Evolutionary conservation across 352 stramenopile species (phyloP), one percentile per base, ranked within the genome.

Genomic region (Phytophthora nicotianae): DNA sequence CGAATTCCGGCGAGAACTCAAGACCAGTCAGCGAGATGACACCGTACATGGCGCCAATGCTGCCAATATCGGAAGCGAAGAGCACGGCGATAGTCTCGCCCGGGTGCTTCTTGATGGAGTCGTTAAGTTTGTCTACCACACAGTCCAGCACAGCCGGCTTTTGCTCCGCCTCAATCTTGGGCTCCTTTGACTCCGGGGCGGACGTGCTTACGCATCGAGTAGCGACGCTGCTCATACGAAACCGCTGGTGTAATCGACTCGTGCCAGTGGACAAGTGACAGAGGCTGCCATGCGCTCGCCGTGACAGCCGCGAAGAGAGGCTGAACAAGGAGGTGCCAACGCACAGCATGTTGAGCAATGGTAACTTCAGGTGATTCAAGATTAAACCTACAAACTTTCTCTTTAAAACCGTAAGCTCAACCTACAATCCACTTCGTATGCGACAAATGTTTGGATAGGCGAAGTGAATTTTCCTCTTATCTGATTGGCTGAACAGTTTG

Each of bases 1-100:
- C 88, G 52, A 95, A 96, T 51, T 96, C 88, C 7, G 88, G 83
- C 24, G 87, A 94, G 57, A 96, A 92, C 47, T 83, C 66, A 27
- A 90, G 63, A 7, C 81, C 79, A 4, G 74, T 75, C 14, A 91
- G 29, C 21, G 81, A 80, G 17, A 96, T 72, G 38, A 92, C 37
- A 14, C 79, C 75, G 48, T 95, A 95, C 74, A 88, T 92, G 20
- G 77, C 80, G 26, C 78, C 85, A 54, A 96, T 94, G 48, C 79
- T 82, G 52, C 75, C 73, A 43, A 96, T 93, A 45, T 96, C 88
- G 5, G 86, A 93, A 9, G 81, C 75, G 43, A 95, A 86, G 5
- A 96, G 74, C 48, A 92, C 81, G 3, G 73, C 76, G 10, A 96
- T 73, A 11, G 87, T 93, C 58, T 94, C 83, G 2, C 63, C 80